These are phyloP conservation scores for Agroathelia rolfsii DNA, from an alignment of 1,284 basidiomycete species.

Conservation along the genomic window DNA sequence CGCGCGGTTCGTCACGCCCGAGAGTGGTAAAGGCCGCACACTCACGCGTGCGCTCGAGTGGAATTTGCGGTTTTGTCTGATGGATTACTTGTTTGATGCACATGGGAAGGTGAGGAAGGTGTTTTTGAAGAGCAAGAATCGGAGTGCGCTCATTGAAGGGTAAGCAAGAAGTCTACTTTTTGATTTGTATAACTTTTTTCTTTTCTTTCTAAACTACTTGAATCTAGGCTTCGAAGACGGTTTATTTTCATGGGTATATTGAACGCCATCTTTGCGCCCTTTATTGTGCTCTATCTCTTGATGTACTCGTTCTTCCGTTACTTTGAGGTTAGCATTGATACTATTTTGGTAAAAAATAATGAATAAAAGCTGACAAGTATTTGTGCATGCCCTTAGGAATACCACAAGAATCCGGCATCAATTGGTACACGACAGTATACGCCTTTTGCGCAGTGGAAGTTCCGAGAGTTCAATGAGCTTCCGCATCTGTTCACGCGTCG, in stretches of 20 bases:
- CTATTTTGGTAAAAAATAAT: too few species aligned
- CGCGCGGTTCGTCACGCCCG: slow-evolving; percentile 35
- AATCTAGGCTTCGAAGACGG: slow-evolving; percentile 67
- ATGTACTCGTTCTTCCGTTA: slow-evolving; percentile 99
- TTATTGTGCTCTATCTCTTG: slow-evolving; percentile 93
- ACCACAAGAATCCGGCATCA: slow-evolving; percentile 94
- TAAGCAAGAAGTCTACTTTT: slow-evolving; percentile 23
- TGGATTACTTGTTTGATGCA: slow-evolving; percentile 88
- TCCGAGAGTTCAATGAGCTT: slow-evolving; percentile 97
- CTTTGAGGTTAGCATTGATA: slow-evolving; percentile 71
- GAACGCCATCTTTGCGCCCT: slow-evolving; percentile 92
- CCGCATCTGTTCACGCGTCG: slow-evolving; percentile 86
- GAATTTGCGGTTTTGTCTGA: slow-evolving; percentile 91
- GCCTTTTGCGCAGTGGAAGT: slow-evolving; percentile 94
- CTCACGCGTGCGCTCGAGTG: slow-evolving; percentile 90
- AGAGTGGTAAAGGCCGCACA: slow-evolving; percentile 58
- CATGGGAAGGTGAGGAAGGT: slow-evolving; percentile 84
- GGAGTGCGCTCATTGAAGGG: slow-evolving; percentile 75
- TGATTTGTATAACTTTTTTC: slow-evolving; percentile 4
- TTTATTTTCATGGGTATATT: slow-evolving; percentile 95
- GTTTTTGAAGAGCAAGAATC: slow-evolving; percentile 80
- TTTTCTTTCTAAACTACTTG: too few species aligned
- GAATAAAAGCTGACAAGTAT: too few species aligned
- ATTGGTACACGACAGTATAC: slow-evolving; percentile 91
- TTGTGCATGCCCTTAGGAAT: too few species aligned